Evolutionary conservation across 805 yeast genomes (phyloP).

Genomic region (Lachancea nothofagi): DNA sequence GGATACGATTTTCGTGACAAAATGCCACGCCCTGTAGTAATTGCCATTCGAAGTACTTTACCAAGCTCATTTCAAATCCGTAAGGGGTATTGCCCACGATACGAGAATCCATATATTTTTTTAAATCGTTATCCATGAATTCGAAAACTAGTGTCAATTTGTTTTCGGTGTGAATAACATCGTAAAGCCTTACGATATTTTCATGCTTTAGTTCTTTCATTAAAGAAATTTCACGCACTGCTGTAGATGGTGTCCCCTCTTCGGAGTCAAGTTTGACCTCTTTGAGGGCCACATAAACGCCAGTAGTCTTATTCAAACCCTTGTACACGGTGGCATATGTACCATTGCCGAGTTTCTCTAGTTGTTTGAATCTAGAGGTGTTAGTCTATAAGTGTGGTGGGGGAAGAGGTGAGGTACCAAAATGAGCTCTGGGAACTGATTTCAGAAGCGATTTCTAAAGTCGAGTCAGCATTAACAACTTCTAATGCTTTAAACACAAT

Average conservation of each 20-base stretch:
- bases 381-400: conserved; percentile 11
- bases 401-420: too few relatives aligned
- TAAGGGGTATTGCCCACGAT: conserved; percentile 28
- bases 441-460: too few relatives aligned
- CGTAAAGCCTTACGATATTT: conserved; percentile 84
- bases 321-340: conserved; percentile 98
- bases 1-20: conserved; percentile 89
- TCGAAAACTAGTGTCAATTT: conserved; percentile 91
- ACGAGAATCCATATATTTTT: conserved; percentile 87
- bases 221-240: conserved; percentile 91
- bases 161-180: conserved; percentile 94
- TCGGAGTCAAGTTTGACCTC: conserved; percentile 94
- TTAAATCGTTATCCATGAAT: conserved; percentile 87
- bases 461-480: too few relatives aligned
- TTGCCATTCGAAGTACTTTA: conserved; percentile 89
- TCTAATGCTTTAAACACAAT: too few relatives aligned
- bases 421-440: too few relatives aligned
- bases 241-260: conserved; percentile 98
- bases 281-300: conserved; percentile 91
- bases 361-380: conserved; percentile 31
- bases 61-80: conserved; percentile 46
- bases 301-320: conserved; percentile 86
- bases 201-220: conserved; percentile 91
- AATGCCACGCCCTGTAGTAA: conserved; percentile 84
- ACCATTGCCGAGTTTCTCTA: conserved; percentile 44